Conservation (phyloP, 768 basidiomycete species). For the Cubamyces lactineus region DNA sequence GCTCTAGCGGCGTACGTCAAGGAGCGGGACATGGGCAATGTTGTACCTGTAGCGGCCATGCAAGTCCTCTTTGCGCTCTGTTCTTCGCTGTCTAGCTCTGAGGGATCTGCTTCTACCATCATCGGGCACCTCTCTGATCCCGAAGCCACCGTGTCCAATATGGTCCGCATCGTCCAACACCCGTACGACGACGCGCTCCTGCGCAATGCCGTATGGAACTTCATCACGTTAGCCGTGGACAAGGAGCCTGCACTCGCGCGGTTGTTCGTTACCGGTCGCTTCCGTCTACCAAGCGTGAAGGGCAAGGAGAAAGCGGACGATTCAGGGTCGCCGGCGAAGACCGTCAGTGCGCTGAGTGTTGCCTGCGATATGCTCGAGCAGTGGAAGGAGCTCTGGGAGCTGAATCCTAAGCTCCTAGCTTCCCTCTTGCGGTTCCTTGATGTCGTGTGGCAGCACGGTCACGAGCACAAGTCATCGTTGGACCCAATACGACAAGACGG, state of each 20-base stretch:
- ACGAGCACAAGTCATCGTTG: constrained; percentile 68
- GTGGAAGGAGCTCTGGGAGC: constrained; percentile 79
- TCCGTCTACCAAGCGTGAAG: constrained; percentile 52
- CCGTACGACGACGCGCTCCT: constrained; percentile 78
- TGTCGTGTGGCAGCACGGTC: constrained; percentile 77
- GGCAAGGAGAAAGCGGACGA: constrained; percentile 38
- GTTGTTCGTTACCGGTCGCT: constrained; percentile 77
- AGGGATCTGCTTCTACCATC: constrained; percentile 71
- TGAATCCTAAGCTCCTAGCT: constrained; percentile 75
- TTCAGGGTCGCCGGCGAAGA: constrained; percentile 35
- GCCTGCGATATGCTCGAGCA: constrained; percentile 66
- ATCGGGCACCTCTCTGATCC: constrained; percentile 79
- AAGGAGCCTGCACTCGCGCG: constrained; percentile 85
- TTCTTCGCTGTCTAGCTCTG: constrained; percentile 60
- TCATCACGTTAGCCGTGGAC: constrained; percentile 79
- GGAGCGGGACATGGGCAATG: constrained; percentile 60
- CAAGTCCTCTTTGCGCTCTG: constrained; percentile 69
- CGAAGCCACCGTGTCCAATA: constrained; percentile 64
- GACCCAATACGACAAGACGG: constrained; percentile 57
- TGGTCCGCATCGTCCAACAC: constrained; percentile 75
- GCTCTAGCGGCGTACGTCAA: constrained; percentile 70
- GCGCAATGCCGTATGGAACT: constrained; percentile 80
- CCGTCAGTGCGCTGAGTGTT: constrained; percentile 63
- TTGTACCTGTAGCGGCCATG: constrained; percentile 68
- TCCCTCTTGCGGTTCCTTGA: constrained; percentile 77